phyloP scores from a whole-genome alignment of 2,329 filamentous ascomycete genomes.

The Fusarium albidum region DNA sequence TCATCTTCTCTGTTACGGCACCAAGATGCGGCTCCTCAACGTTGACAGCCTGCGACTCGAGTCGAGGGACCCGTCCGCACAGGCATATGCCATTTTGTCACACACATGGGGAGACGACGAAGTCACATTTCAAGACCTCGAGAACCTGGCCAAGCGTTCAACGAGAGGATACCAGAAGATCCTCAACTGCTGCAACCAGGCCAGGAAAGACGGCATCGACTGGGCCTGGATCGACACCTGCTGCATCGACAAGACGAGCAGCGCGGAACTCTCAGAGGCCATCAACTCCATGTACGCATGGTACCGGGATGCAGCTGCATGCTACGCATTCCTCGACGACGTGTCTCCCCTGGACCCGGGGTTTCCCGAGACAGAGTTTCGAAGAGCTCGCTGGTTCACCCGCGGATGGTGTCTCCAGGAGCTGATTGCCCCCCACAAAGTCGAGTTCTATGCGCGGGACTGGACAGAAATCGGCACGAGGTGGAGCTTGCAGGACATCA shows the following conservation, averaged over 20 bases:
- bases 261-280: constrained; percentile 33
- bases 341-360: constrained; percentile 14
- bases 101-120: constrained; percentile 5
- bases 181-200: neutral
- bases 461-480: constrained; percentile 37
- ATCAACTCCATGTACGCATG: constrained; percentile 14
- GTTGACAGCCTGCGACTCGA: too few species aligned
- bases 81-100: neutral
- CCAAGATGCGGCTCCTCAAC: too few species aligned
- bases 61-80: too few species aligned
- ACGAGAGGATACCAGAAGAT: constrained; percentile 1
- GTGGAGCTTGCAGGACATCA: constrained; percentile 14
- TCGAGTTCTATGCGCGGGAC: constrained; percentile 34
- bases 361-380: neutral
- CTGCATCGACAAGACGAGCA: constrained; percentile 34
- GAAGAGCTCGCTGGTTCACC: constrained; percentile 31
- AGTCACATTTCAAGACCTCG: constrained; percentile 2
- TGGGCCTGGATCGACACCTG: constrained; percentile 10
- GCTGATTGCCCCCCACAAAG: constrained; percentile 30
- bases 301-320: constrained; percentile 30
- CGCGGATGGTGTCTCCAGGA: constrained; percentile 39
- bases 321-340: constrained; percentile 33
- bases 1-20: too few species aligned
- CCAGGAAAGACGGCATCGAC: neutral
- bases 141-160: neutral